Base-by-base conservation (phyloP, 2,329 filamentous ascomycete genomes). In the Colletotrichum caudatum region DNA sequence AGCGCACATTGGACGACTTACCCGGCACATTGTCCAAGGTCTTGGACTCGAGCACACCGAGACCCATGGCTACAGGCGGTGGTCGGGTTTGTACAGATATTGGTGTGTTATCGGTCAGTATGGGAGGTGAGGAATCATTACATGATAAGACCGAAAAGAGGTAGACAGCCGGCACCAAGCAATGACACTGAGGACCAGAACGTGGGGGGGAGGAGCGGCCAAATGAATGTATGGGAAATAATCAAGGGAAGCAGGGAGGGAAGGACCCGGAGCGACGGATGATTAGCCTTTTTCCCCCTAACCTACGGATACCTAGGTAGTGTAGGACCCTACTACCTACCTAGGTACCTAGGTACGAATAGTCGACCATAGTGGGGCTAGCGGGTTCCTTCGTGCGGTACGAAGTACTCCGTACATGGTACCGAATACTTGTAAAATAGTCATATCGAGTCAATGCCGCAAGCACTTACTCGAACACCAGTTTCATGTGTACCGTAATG, bases 1-100 rank as follows among this genome's bases (percentile, higher is more conserved):
- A 3, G 41, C 26, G 7, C 33, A 39, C 41, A n/a, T 35, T n/a
- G 29, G 37, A 48, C 57, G 44, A 67, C 66, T 78, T 84, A 94
- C 93, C 93, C 71, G 94, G 94, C 72, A 95, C 93, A 80, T 93
- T 88, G 76, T 89, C 87, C 75, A 90, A 85, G 76, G 86, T 85
- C 77, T 79, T 85, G 78, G 92, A 89, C 76, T 95, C 90, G 70
- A 96, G 85, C 71, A 97, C 89, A 63, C 93, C 92, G 74, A 96
- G 85, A 56, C 90, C 90, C 91, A 92, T 93, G 64, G 73, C 81
- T 77, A 64, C 61, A 51, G 46, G 50, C 59, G 35, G 50, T 62
- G 35, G 48, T 53, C 18, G 60, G 23, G 33, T 7, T 44, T 44
- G 44, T 23, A 18, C 46, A 48, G 57, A 46, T 37, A 48, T 39